Evolutionary conservation across 345 rosid species (phyloP).

Genomic region (Arabidopsis suecica): DNA sequence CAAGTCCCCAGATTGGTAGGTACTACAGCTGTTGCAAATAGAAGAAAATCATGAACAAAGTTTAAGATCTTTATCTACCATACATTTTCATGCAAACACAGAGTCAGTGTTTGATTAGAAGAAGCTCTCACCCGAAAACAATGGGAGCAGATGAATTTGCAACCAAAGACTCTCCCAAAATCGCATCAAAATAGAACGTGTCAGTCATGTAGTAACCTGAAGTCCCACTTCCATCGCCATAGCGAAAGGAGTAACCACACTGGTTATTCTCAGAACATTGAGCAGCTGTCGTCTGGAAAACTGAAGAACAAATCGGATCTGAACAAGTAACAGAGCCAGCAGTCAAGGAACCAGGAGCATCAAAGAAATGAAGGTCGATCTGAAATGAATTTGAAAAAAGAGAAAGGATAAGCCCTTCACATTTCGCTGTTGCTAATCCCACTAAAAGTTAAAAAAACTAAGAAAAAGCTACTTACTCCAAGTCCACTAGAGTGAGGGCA

Average conservation of each 20-base stretch:
- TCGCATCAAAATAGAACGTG: slow-evolving; percentile 67
- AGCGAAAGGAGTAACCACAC: slow-evolving; percentile 84
- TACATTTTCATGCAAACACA: slow-evolving; percentile 8
- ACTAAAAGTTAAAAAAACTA: slow-evolving; percentile 16
- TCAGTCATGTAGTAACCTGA: slow-evolving; percentile 84
- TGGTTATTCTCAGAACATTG: slow-evolving; percentile 73
- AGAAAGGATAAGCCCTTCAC: slow-evolving; percentile 25
- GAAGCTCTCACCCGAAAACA: slow-evolving; percentile 76
- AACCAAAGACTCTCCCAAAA: slow-evolving; percentile 65
- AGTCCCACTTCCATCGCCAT: slow-evolving; percentile 97
- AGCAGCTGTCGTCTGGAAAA: slow-evolving; percentile 64
- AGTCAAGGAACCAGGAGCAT: slow-evolving; percentile 70
- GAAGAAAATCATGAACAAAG: background rate
- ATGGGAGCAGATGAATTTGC: slow-evolving; percentile 85
- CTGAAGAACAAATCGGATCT: slow-evolving; percentile 56
- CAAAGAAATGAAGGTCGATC: slow-evolving; percentile 83
- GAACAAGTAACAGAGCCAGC: slow-evolving; percentile 67
- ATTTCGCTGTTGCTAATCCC: slow-evolving; percentile 12
- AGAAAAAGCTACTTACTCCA: slow-evolving; percentile 61
- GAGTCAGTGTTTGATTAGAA: background rate
- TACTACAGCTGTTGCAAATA: slow-evolving; percentile 80
- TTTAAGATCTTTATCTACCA: background rate
- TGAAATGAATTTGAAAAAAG: slow-evolving; percentile 38
- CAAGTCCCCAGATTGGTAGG: slow-evolving; percentile 83
- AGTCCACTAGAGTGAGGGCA: slow-evolving; percentile 93